Base-by-base conservation (phyloP, 306 rosid species). In the Corylus heterophylla region DNA sequence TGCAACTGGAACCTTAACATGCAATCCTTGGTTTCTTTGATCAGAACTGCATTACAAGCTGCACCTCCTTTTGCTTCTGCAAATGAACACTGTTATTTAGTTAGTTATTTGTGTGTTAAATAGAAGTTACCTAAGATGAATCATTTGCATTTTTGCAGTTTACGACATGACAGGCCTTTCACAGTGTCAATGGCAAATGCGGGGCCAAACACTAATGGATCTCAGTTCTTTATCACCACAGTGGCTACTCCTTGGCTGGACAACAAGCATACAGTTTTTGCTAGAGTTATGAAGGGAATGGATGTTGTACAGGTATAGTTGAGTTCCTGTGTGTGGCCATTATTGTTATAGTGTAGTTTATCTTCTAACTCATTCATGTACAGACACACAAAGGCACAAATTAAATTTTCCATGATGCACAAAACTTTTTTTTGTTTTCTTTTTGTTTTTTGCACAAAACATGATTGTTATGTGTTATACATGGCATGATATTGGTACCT, bases 231-330 rank as follows among this genome's bases (percentile, higher is more conserved):
- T 83, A 90, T 95, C 90, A 95, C 99, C 70, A 95, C 99, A 14
- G 99, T 93, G 70, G 99, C 99, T 77, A 95, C 99, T 83, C 96
- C 99, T 64, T 95, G 99, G 99, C 83, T 95, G 71, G 99, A 95
- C 85, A 95, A 88, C 91, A 95, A 95, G 83, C 99, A 95, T 82
- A 91, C 98, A 2, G 98, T 95, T 81, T 95, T 95, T 82, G 99
- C 96, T 78, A 87, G 99, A 86, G 98, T 93, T 79, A 76, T 85
- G 18, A 95, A 93, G 79, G 99, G 99, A 77, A 95, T 95, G 99
- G 99, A 95, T 79, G 99, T 95, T 37, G 93, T 95, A 59, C 99
- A 93, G 98, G 99, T 93, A 91, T 67, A 27, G 54, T 74, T 78
- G 79, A 68, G 63, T 73, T 61, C 59, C 4, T n/a, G 47, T 76